These are phyloP conservation scores for Kodamaea leandrae DNA, from an alignment of 805 yeast genomes.

Conservation along the genomic window DNA sequence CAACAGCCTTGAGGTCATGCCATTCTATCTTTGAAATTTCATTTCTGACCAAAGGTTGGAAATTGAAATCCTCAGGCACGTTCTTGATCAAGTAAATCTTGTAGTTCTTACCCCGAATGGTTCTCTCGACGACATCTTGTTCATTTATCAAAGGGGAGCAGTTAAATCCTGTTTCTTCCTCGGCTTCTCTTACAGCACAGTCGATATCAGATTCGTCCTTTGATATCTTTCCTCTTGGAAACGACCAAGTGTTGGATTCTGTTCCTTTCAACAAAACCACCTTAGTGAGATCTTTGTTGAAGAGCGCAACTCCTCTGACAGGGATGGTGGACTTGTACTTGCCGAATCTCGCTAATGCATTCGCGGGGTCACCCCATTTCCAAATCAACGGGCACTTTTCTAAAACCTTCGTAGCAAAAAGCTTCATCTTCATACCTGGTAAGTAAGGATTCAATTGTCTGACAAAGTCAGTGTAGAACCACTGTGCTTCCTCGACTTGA, in stretches of 20 bases:
- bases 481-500: slow-evolving; percentile 96
- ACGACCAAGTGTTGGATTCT: slow-evolving; percentile 82
- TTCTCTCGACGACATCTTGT: slow-evolving; percentile 75
- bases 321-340: slow-evolving; percentile 88
- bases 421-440: slow-evolving; percentile 74
- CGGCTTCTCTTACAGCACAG: slow-evolving; percentile 89
- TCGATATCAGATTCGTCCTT: slow-evolving; percentile 85
- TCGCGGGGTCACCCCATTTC: slow-evolving; percentile 82
- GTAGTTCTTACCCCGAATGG: slow-evolving; percentile 78
- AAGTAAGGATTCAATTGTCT: slow-evolving; percentile 68
- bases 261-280: slow-evolving; percentile 80
- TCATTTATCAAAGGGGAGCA: slow-evolving; percentile 64
- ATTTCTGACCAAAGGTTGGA: slow-evolving; percentile 79
- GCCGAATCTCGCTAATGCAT: slow-evolving; percentile 75
- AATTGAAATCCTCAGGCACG: slow-evolving; percentile 73
- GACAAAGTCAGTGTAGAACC: slow-evolving; percentile 90
- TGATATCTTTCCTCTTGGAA: slow-evolving; percentile 95
- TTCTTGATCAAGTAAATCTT: slow-evolving; percentile 75
- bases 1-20: slow-evolving; percentile 53
- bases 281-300: slow-evolving; percentile 68
- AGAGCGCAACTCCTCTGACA: slow-evolving; percentile 91
- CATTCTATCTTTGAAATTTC: slow-evolving; percentile 85
- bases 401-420: slow-evolving; percentile 66
- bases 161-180: slow-evolving; percentile 93
- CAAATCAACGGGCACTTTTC: slow-evolving; percentile 72